Conservation (phyloP, 2,329 filamentous ascomycete species). For the Phaeosphaeria sp. region DNA sequence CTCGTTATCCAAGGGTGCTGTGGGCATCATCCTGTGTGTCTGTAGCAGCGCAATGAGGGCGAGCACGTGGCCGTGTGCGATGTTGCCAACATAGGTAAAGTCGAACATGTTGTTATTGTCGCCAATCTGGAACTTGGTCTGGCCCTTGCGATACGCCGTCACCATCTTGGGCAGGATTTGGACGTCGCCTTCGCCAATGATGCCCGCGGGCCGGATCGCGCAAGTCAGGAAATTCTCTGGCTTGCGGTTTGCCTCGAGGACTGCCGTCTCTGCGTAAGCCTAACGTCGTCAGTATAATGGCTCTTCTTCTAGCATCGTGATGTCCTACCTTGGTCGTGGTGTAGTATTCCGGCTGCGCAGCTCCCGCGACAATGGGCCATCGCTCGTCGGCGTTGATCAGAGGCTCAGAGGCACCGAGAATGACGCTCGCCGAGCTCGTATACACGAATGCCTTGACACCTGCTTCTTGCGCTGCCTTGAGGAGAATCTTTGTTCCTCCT, state of each 20-base stretch:
- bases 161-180: conserved; percentile 54
- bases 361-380: conserved; percentile 54
- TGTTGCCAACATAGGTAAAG: conserved; percentile 61
- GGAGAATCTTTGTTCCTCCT: conserved; percentile 56
- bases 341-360: conserved; percentile 59
- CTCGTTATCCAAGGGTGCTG: conserved; percentile 51
- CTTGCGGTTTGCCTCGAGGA: conserved; percentile 57
- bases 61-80: conserved; percentile 59
- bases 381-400: conserved; percentile 58
- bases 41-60: conserved; percentile 57
- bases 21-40: conserved; percentile 47
- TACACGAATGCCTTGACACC: conserved; percentile 61
- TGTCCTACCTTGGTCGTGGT: conserved; percentile 55
- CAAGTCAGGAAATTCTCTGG: conserved; percentile 56
- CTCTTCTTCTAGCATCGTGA: not conserved
- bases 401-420: conserved; percentile 53
- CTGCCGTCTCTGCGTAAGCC: conserved; percentile 56
- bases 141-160: conserved; percentile 53
- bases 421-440: conserved; percentile 59
- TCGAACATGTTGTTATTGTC: conserved; percentile 61
- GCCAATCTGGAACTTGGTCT: conserved; percentile 59
- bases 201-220: conserved; percentile 57
- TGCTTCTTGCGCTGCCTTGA: conserved; percentile 55
- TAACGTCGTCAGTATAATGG: conserved; percentile 14
- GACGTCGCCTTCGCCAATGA: conserved; percentile 59